These are phyloP conservation scores for Pythium brachiatum DNA, from an alignment of 352 stramenopile species.

Conservation along the genomic window DNA sequence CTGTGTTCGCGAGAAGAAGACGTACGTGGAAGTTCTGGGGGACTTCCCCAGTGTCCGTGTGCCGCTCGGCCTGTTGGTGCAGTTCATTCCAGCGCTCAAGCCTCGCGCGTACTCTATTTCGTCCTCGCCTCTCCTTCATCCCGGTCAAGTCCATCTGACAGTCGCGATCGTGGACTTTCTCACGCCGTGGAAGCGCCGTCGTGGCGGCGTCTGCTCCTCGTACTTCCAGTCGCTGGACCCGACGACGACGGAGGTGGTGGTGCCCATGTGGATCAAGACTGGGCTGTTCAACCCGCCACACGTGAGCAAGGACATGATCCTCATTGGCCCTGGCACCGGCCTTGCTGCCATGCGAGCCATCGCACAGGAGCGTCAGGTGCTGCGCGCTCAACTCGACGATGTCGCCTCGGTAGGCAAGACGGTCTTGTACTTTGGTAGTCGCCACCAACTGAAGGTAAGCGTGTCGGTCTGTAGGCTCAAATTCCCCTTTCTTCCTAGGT, in stretches of 20 bases:
- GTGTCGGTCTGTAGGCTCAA: neutral
- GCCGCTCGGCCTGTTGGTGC: conserved; percentile 68
- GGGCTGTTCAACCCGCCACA: conserved; percentile 68
- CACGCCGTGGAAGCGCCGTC: conserved; percentile 87
- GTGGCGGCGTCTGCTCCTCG: conserved; percentile 78
- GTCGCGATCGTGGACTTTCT: conserved; percentile 90
- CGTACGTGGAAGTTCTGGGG: conserved; percentile 80
- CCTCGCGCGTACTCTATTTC: conserved; percentile 93
- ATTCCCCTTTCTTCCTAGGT: neutral
- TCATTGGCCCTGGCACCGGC: conserved; percentile 90
- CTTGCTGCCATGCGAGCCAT: conserved; percentile 91
- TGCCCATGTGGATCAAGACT: conserved; percentile 88
- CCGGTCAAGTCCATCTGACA: conserved; percentile 63
- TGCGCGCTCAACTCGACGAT: conserved; percentile 29
- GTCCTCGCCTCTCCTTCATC: conserved; percentile 66
- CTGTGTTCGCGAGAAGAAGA: conserved; percentile 90
- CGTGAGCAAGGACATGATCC: conserved; percentile 59
- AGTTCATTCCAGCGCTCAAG: conserved; percentile 82
- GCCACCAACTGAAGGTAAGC: conserved; percentile 69
- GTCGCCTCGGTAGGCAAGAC: conserved; percentile 26
- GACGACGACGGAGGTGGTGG: conserved; percentile 26
- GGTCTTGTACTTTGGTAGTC: conserved; percentile 88
- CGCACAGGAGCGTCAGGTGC: conserved; percentile 72
- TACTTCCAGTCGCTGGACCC: conserved; percentile 69
- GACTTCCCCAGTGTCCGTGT: conserved; percentile 84